These are phyloP conservation scores for Umbelopsis isabellina DNA, from an alignment of 192 early-diverging fungal species.

Conservation along the genomic window DNA sequence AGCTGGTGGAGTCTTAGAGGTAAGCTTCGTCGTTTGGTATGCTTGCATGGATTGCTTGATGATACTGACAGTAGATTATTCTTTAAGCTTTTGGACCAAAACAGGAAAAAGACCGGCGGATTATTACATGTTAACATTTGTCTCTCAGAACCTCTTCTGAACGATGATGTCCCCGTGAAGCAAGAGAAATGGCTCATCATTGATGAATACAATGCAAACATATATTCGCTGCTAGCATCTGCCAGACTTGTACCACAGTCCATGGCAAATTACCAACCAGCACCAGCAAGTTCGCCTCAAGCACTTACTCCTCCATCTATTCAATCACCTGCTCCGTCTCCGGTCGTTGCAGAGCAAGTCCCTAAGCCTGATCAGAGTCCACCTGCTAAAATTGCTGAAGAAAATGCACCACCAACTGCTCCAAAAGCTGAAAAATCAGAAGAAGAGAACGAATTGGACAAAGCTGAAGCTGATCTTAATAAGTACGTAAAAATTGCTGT, in stretches of 20 bases:
- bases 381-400: not conserved
- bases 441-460: constrained; percentile 39
- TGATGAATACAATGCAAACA: constrained; percentile 48
- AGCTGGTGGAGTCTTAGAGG: constrained; percentile 54
- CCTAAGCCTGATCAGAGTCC: not conserved
- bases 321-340: not conserved
- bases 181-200: constrained; percentile 69
- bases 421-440: not conserved
- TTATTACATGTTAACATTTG: constrained; percentile 68
- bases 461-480: constrained; percentile 61
- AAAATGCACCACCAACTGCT: not conserved
- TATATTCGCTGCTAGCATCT: constrained; percentile 30
- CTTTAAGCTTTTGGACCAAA: constrained; percentile 62
- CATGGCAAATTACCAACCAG: constrained; percentile 33
- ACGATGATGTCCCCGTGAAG: constrained; percentile 60
- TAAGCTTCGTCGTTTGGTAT: constrained; percentile 26
- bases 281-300: constrained; percentile 5
- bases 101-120: constrained; percentile 67
- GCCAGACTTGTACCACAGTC: constrained; percentile 23
- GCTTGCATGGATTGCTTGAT: no score
- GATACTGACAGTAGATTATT: no score
- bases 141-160: constrained; percentile 60
- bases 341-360: not conserved
- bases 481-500: constrained; percentile 38
- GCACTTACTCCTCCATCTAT: not conserved